Base-by-base conservation (phyloP, 257 asterid genomes). In the Plantago elongata region DNA sequence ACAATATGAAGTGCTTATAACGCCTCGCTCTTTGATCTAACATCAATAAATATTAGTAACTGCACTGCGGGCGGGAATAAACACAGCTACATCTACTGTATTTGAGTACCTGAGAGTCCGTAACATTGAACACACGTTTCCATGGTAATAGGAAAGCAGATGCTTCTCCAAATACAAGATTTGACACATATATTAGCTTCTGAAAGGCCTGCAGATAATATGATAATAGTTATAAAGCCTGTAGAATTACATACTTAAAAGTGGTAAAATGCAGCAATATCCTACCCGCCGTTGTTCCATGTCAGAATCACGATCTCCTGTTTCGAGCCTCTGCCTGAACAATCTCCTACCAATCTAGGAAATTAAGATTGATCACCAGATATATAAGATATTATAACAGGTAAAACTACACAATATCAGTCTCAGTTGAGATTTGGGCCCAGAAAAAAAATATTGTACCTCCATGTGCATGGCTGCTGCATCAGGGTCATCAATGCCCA, bases 401-500 rank as follows among this genome's bases (percentile, higher is more conserved):
- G 4, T 29, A 18, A 40, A 29, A 14, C 40, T 34, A 34, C 40
- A 34, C 8, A 7, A 34, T 34, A 7, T 34, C 40, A 34, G 8
- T 34, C 40, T 22, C 27, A 22, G 27, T 22, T 22, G 27, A 22
- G 27, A 22, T 22, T 22, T 22, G 27, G 27, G 1, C 27, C 27
- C 27, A 1, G 1, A 34, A 34, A 34, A 34, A 5, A 34, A 34
- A 7, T 7, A 34, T 34, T 7, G 18, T 78, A 89, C 99, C 97
- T 93, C 99, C 95, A 93, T 87, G 75, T 93, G 99, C 95, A 89
- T 84, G 43, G 82, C 75, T 29, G 97, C 99, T 38, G 99, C 99
- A 83, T 93, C 96, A 5, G 95, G 99, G 54, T 93, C 99, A 74
- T 93, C 99, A 69, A 93, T 83, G n/a, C 97, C 97, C 84, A 93